A percentile compares a stretch with the other conserved stretches of the same genome.
phyloP scores from a whole-genome alignment of 2,329 filamentous ascomycete genomes.

The Epichloe glyceriae region DNA sequence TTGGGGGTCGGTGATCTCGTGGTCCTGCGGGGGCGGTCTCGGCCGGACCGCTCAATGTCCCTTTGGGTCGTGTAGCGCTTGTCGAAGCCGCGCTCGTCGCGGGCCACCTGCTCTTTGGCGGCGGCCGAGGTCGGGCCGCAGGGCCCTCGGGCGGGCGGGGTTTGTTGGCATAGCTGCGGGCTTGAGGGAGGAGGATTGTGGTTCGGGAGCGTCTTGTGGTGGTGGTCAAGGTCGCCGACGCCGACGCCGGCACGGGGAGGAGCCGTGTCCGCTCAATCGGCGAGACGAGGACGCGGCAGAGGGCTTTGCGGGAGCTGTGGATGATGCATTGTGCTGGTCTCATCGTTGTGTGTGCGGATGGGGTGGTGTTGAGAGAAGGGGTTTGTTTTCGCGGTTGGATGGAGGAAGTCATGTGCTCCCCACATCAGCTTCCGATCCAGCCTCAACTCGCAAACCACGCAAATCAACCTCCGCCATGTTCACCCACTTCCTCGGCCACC shows the following conservation, averaged over 20 bases:
- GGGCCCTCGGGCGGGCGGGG: not conserved
- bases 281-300: conserved; percentile 33
- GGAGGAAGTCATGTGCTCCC: not conserved
- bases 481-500: conserved; percentile 25
- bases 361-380: too few relatives aligned
- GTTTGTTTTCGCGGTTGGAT: not conserved
- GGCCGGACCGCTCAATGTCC: conserved; percentile 20
- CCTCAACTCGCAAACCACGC: not conserved
- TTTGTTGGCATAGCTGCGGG: not conserved
- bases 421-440: not conserved
- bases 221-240: not conserved
- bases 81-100: conserved; percentile 16
- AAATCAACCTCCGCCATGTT: not conserved
- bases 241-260: too few relatives aligned
- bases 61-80: conserved; percentile 22
- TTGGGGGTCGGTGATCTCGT: conserved; percentile 29
- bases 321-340: conserved; percentile 24
- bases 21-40: conserved; percentile 29
- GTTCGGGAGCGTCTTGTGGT: not conserved
- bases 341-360: conserved; percentile 18
- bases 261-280: not conserved
- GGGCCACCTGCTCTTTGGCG: conserved; percentile 4
- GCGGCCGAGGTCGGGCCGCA: not conserved
- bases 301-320: conserved; percentile 31
- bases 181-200: not conserved